Evolutionary conservation across 179 eudicot species (phyloP).

Genomic region (Heliamphora pulchella): DNA sequence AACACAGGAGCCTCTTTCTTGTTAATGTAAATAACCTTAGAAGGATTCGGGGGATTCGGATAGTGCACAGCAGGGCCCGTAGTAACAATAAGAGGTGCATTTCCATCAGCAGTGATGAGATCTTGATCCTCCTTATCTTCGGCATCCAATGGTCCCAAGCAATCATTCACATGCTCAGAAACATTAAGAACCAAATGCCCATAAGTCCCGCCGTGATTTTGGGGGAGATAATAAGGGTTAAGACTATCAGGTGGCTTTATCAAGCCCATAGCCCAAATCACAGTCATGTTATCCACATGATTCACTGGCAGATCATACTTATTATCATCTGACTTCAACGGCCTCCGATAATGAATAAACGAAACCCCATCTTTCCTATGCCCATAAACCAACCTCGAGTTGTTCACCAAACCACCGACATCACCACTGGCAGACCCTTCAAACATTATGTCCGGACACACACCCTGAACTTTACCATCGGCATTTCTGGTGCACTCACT

Average conservation of each 20-base stretch:
- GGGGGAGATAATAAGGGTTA: slow-evolving; percentile 79
- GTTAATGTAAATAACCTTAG: slow-evolving; percentile 77
- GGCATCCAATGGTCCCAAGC: slow-evolving; percentile 86
- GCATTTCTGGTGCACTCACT: slow-evolving; percentile 57
- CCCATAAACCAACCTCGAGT: slow-evolving; percentile 70
- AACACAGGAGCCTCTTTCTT: slow-evolving; percentile 89
- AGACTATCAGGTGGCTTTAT: slow-evolving; percentile 79
- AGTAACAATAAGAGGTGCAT: slow-evolving; percentile 69
- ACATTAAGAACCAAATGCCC: slow-evolving; percentile 62
- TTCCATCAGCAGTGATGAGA: slow-evolving; percentile 68
- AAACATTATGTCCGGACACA: slow-evolving; percentile 71
- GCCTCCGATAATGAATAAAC: slow-evolving; percentile 59
- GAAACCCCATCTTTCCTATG: slow-evolving; percentile 91
- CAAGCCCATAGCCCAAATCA: slow-evolving; percentile 81
- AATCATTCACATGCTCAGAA: slow-evolving; percentile 60
- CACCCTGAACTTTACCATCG: slow-evolving; percentile 57
- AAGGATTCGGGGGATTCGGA: slow-evolving; percentile 92
- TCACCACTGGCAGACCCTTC: slow-evolving; percentile 30
- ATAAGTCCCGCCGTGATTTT: slow-evolving; percentile 63
- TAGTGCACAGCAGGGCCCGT: slow-evolving; percentile 66
- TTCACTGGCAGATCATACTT: slow-evolving; percentile 62
- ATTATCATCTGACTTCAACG: slow-evolving; percentile 47
- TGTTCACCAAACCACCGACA: slow-evolving; percentile 33
- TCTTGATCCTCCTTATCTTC: slow-evolving; percentile 90
- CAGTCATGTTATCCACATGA: slow-evolving; percentile 46